Evolutionary conservation across 148 eudicot genomes (phyloP).

Genomic region (Diospyros kaki): DNA sequence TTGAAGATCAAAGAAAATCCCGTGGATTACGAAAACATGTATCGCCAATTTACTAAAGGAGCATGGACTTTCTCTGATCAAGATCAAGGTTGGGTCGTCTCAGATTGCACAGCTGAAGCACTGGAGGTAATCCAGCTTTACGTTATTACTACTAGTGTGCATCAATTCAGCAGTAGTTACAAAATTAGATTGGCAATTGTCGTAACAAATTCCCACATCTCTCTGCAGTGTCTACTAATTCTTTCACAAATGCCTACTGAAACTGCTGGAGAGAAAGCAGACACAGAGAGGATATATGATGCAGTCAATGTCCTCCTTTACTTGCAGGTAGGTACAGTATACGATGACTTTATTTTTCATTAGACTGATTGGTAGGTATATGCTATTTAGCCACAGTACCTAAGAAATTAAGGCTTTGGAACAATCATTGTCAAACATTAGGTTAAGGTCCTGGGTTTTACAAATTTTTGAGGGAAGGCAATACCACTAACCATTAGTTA

Average conservation of each 20-base stretch:
- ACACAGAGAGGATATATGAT: slow-evolving; percentile 32
- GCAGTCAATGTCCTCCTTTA: slow-evolving; percentile 39
- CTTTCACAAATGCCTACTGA: slow-evolving; percentile 37
- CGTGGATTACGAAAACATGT: slow-evolving; percentile 31
- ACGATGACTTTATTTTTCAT: not conserved
- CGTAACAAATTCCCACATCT: not conserved
- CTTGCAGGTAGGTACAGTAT: slow-evolving; percentile 22
- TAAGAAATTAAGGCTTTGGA: no score
- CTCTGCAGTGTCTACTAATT: slow-evolving; percentile 35
- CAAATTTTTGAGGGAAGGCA: not conserved
- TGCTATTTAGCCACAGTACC: no score
- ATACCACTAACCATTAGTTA: not conserved
- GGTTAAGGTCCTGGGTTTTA: not conserved
- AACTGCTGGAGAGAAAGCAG: slow-evolving; percentile 34
- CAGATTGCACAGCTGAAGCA: slow-evolving; percentile 41
- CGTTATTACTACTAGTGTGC: not conserved
- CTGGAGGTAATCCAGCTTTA: slow-evolving; percentile 23
- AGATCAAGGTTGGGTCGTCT: slow-evolving; percentile 47
- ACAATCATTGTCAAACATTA: no score
- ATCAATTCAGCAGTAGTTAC: not conserved
- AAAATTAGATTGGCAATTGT: not conserved
- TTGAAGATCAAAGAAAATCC: slow-evolving; percentile 39
- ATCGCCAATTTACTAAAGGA: slow-evolving; percentile 43
- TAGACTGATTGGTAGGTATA: no score
- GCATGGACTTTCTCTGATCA: slow-evolving; percentile 50